Percentiles rank a stretch among this genome's conserved stretches.
phyloP scores from a whole-genome alignment of 2,329 filamentous ascomycete species.

The Pseudopyricularia javanii region DNA sequence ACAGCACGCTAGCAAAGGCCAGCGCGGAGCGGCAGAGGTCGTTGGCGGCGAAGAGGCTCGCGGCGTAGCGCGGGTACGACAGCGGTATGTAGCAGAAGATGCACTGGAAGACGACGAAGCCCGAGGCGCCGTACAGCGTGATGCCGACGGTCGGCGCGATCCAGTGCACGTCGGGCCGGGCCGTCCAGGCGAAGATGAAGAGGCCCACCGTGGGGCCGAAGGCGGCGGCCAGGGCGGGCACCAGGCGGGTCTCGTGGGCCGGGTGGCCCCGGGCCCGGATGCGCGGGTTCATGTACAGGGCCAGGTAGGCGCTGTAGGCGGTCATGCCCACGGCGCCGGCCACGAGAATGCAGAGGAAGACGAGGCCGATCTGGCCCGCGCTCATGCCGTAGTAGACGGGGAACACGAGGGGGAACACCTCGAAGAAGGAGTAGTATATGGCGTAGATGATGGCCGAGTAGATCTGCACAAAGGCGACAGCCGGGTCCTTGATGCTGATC shows the following conservation, averaged over 20 bases:
- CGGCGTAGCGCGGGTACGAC: slow-evolving; percentile 42
- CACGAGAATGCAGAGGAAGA: slow-evolving; percentile 74
- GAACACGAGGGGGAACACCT: slow-evolving; percentile 55
- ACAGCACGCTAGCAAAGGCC: slow-evolving; percentile 47
- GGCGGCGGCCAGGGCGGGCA: slow-evolving; percentile 39
- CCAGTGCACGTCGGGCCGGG: slow-evolving; percentile 52
- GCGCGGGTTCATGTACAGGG: slow-evolving; percentile 36
- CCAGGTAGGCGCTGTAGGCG: slow-evolving; percentile 37
- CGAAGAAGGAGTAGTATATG: slow-evolving; percentile 52
- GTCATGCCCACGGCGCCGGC: slow-evolving; percentile 44
- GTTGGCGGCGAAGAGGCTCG: slow-evolving; percentile 47
- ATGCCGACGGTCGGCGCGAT: slow-evolving; percentile 58
- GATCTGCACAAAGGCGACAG: slow-evolving; percentile 47
- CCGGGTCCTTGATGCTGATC: slow-evolving; percentile 48
- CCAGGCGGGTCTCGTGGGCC: slow-evolving; percentile 38
- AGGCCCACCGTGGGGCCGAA: slow-evolving; percentile 48
- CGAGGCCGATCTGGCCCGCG: slow-evolving; percentile 46
- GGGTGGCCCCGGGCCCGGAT: slow-evolving; percentile 35
- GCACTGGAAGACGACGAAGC: slow-evolving; percentile 45
- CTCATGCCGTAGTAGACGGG: slow-evolving; percentile 46
- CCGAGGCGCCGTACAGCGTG: slow-evolving; percentile 35
- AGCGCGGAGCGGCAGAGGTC: slow-evolving; percentile 46
- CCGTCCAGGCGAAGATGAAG: slow-evolving; percentile 70
- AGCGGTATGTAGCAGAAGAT: slow-evolving; percentile 48
- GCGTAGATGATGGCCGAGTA: slow-evolving; percentile 51